Percentiles rank a stretch among this genome's conserved stretches.
phyloP scores from a whole-genome alignment of 2,329 filamentous ascomycete genomes.

The Myriangium duriaei region DNA sequence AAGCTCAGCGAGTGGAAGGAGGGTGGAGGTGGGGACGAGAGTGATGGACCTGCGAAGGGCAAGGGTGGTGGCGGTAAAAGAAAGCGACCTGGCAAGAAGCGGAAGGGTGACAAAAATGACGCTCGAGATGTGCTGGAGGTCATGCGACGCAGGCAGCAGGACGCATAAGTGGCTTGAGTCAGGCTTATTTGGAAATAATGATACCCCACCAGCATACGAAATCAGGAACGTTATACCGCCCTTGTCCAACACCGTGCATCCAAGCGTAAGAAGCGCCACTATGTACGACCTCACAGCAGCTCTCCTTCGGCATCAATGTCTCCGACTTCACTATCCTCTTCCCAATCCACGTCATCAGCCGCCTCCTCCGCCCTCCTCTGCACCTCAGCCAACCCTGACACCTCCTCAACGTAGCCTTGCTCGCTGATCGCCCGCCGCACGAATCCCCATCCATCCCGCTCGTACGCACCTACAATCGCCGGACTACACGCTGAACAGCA shows the following conservation, averaged over 20 bases:
- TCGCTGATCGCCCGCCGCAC: slow-evolving; percentile 62
- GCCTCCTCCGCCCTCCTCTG: slow-evolving; percentile 37
- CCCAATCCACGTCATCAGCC: slow-evolving; percentile 37
- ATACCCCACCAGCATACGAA: too few relatives aligned
- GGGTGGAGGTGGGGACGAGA: slow-evolving; percentile 37
- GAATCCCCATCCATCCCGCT: slow-evolving; percentile 59
- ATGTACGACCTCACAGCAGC: slow-evolving; percentile 26
- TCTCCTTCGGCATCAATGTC: slow-evolving; percentile 42
- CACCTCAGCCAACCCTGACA: slow-evolving; percentile 62
- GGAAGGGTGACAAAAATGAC: slow-evolving; percentile 67
- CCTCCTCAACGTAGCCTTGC: slow-evolving; percentile 64
- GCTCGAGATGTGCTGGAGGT: slow-evolving; percentile 69
- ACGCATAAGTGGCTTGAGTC: too few relatives aligned
- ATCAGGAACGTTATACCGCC: too few relatives aligned
- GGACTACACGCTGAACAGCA: slow-evolving; percentile 71
- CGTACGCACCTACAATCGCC: slow-evolving; percentile 55
- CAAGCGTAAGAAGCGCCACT: neutral
- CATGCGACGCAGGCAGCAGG: slow-evolving; percentile 49
- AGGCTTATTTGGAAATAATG: neutral
- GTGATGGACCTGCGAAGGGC: slow-evolving; percentile 31
- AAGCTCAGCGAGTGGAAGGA: slow-evolving; percentile 55
- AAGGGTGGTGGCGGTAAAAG: slow-evolving; percentile 33
- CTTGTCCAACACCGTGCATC: neutral
- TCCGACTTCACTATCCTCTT: slow-evolving; percentile 35
- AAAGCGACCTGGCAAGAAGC: slow-evolving; percentile 57